Percentiles rank a stretch among this genome's conserved stretches.
These are phyloP conservation scores for Suillus decipiens DNA, from an alignment of 768 basidiomycete genomes.

Conservation along the genomic window DNA sequence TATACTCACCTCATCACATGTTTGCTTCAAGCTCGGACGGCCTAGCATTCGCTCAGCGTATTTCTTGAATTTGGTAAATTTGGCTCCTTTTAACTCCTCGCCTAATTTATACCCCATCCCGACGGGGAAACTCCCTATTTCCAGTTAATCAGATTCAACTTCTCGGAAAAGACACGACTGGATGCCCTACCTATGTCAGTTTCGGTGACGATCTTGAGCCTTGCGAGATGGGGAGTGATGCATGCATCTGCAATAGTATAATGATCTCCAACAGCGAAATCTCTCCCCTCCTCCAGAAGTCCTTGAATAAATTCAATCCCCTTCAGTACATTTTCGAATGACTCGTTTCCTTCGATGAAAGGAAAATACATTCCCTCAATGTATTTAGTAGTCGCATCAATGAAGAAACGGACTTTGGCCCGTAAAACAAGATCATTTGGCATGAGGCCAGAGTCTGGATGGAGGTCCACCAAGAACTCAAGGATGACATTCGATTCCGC, in stretches of 20 bases:
- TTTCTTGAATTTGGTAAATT: too few relatives aligned
- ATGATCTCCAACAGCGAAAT: conserved; percentile 35
- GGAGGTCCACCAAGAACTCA: conserved; percentile 63
- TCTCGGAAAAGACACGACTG: too few relatives aligned
- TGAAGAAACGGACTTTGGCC: conserved; percentile 60
- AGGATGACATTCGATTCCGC: conserved; percentile 63
- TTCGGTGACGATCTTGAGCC: conserved; percentile 41
- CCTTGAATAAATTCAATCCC: conserved; percentile 49
- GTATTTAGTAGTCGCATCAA: conserved; percentile 47
- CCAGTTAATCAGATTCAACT: too few relatives aligned
- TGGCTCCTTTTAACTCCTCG: too few relatives aligned
- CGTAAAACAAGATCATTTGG: conserved; percentile 54
- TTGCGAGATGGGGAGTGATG: conserved; percentile 54
- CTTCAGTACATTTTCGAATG: conserved; percentile 39
- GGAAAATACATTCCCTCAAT: conserved; percentile 15
- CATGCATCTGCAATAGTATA: conserved; percentile 65
- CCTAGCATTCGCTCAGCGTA: too few relatives aligned
- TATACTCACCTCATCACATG: too few relatives aligned
- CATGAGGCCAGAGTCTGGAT: conserved; percentile 44
- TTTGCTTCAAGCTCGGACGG: too few relatives aligned
- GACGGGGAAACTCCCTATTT: too few relatives aligned
- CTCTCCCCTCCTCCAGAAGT: conserved; percentile 49
- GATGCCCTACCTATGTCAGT: too few relatives aligned
- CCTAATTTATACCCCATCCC: too few relatives aligned
- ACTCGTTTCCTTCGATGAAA: conserved; percentile 37